Base-by-base conservation (phyloP, 768 basidiomycete species). In the Solioccasus polychromus region DNA sequence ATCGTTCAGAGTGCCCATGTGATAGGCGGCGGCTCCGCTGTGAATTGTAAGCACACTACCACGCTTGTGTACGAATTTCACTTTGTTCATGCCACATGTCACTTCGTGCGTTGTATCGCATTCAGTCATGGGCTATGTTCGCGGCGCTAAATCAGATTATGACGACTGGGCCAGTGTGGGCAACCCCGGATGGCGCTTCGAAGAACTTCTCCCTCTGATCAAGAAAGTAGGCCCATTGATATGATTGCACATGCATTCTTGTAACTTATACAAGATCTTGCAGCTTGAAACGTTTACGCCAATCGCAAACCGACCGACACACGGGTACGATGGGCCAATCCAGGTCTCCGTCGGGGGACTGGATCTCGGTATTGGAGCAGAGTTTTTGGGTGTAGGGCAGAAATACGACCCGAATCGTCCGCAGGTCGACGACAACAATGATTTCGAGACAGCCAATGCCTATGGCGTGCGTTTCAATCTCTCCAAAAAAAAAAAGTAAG, bases 1-100 rank as follows among this genome's bases (percentile, higher is more conserved):
- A 30, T 53, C 12, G 48, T 58, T 3, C 44, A 32, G 15, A 24
- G 20, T 11, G 36, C 14, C 8, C 22, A 37, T 1, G 54, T 49
- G 15, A 54, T 87, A 5, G 83, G 84, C 4, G 84, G 83, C 5
- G 83, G 82, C 1, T 82, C 81, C 0, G 66, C 45, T 32, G 32
- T 59, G 14, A 59, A 59, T 29, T 51, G 58, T 58, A 22, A 46
- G 58, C 29, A 18, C n/a, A n/a, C n/a, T n/a, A n/a, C n/a, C n/a
- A n/a, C n/a, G n/a, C n/a, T n/a, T n/a, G n/a, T n/a, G n/a, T n/a
- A n/a, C n/a, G n/a, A n/a, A n/a, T n/a, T n/a, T n/a, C n/a, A n/a
- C n/a, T n/a, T n/a, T n/a, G n/a, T n/a, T n/a, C n/a, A n/a, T n/a
- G n/a, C n/a, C n/a, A n/a, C n/a, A n/a, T n/a, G n/a, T n/a, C n/a